Conservation (phyloP, 257 asterid genomes). For the Scutellaria minor region DNA sequence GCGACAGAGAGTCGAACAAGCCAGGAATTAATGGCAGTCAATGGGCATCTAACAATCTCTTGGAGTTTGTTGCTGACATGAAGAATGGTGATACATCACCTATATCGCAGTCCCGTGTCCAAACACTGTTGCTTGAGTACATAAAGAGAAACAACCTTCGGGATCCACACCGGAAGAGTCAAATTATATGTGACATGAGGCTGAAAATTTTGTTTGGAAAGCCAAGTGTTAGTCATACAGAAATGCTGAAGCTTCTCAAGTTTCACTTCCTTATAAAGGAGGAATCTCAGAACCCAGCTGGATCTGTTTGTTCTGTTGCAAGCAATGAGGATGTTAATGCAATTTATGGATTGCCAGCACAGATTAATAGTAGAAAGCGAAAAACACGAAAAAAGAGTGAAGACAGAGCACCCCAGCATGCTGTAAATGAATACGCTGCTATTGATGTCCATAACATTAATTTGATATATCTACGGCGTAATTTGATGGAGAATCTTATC, state of each 20-base stretch:
- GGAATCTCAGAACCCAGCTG: conserved; percentile 47
- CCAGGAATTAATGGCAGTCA: conserved; percentile 39
- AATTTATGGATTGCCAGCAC: too few relatives aligned
- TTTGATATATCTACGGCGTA: conserved; percentile 66
- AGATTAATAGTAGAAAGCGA: conserved; percentile 43
- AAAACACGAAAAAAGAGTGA: conserved; percentile 51
- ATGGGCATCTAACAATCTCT: conserved; percentile 78
- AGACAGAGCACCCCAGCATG: conserved; percentile 47
- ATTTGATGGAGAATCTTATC: conserved; percentile 61
- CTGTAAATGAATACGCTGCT: conserved; percentile 67
- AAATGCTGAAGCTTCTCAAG: conserved; percentile 86
- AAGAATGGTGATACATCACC: conserved; percentile 74
- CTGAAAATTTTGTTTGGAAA: conserved; percentile 77
- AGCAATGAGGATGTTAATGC: conserved; percentile 44
- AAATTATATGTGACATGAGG: conserved; percentile 72
- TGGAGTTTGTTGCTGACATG: conserved; percentile 77
- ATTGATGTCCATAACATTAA: conserved; percentile 71
- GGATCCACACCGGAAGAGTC: conserved; percentile 74
- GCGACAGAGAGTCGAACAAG: conserved; percentile 37
- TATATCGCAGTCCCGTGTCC: conserved; percentile 70
- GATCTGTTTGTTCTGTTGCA: conserved; percentile 52
- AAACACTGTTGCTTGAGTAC: conserved; percentile 65
- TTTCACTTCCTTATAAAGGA: conserved; percentile 67
- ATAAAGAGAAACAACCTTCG: conserved; percentile 71
- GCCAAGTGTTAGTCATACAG: conserved; percentile 72